Percentiles rank a stretch among this genome's conserved stretches.
These are phyloP conservation scores for Aspergillus uvarum DNA, from an alignment of 2,329 filamentous ascomycete genomes.

Conservation along the genomic window DNA sequence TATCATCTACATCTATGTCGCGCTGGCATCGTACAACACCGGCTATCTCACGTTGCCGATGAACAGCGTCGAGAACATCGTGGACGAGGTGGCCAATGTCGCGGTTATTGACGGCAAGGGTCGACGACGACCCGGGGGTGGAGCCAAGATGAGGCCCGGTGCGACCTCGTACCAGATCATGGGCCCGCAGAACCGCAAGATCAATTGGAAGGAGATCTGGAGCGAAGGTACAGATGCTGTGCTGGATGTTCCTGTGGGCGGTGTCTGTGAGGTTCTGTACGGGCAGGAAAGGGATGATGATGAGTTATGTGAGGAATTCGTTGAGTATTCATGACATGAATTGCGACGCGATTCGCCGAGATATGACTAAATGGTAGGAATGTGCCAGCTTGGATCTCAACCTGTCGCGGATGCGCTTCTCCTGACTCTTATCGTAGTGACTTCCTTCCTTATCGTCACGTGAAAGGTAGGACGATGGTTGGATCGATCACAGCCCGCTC, in stretches of 20 bases:
- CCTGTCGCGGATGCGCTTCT: background rate
- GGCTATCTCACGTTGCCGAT: constrained; percentile 82
- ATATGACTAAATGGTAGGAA: background rate
- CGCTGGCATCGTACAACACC: constrained; percentile 85
- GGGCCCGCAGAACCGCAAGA: constrained; percentile 43
- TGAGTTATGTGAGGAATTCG: constrained; percentile 19
- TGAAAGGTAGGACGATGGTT: background rate
- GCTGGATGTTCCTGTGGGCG: constrained; percentile 92
- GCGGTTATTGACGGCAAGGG: constrained; percentile 77
- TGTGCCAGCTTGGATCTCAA: background rate
- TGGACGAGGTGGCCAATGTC: constrained; percentile 85
- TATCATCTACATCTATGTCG: constrained; percentile 90
- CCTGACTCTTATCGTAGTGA: background rate
- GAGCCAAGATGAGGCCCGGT: constrained; percentile 43
- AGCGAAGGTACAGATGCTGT: constrained; percentile 92
- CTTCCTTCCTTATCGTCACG: background rate
- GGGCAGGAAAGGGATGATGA: constrained; percentile 56
- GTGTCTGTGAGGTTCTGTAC: constrained; percentile 92
- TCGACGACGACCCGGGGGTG: constrained; percentile 49
- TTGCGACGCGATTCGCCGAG: background rate
- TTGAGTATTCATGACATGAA: background rate
- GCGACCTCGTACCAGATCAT: constrained; percentile 44
- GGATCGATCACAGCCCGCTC: background rate
- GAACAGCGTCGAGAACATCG: constrained; percentile 78
- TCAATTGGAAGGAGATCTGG: constrained; percentile 82